Conservation (phyloP, 306 rosid species). For the Ochetophila trinervis region DNA sequence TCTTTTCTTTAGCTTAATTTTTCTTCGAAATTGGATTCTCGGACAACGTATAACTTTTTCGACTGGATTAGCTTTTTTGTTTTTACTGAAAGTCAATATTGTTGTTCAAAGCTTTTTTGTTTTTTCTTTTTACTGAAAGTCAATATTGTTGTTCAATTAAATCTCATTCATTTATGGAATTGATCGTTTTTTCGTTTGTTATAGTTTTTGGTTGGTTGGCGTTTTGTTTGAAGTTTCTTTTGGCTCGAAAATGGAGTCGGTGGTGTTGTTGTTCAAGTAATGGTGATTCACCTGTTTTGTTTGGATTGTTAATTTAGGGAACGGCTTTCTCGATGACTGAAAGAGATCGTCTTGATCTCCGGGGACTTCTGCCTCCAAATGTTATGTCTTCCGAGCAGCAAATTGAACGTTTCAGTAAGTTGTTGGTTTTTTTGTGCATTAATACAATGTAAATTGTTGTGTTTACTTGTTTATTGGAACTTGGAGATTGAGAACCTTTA, state of each 20-base stretch:
- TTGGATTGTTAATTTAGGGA: slow-evolving; percentile 55
- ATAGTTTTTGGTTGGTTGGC: too few species aligned
- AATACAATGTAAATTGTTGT: neutral
- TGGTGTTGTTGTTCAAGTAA: neutral
- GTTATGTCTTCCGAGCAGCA: slow-evolving; percentile 90
- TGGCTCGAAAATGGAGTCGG: too few species aligned
- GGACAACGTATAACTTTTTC: too few species aligned
- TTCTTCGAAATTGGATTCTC: too few species aligned
- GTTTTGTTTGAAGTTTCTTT: too few species aligned
- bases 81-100: neutral
- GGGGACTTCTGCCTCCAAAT: slow-evolving; percentile 97
- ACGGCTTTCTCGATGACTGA: slow-evolving; percentile 93
- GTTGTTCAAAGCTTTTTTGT: neutral
- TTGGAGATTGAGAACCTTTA: too few species aligned
- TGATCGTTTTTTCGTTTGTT: too few species aligned
- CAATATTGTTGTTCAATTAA: too few species aligned
- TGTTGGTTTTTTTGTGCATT: neutral
- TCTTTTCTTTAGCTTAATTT: too few species aligned
- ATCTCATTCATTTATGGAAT: too few species aligned
- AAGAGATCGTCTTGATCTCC: slow-evolving; percentile 96
- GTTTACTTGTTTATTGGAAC: neutral
- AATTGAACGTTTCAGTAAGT: slow-evolving; percentile 91
- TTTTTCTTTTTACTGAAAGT: too few species aligned
- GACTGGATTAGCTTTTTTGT: neutral
- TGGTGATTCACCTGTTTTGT: neutral